Conservation (phyloP, 2,329 filamentous ascomycete species). For the Alternaria arborescens region DNA sequence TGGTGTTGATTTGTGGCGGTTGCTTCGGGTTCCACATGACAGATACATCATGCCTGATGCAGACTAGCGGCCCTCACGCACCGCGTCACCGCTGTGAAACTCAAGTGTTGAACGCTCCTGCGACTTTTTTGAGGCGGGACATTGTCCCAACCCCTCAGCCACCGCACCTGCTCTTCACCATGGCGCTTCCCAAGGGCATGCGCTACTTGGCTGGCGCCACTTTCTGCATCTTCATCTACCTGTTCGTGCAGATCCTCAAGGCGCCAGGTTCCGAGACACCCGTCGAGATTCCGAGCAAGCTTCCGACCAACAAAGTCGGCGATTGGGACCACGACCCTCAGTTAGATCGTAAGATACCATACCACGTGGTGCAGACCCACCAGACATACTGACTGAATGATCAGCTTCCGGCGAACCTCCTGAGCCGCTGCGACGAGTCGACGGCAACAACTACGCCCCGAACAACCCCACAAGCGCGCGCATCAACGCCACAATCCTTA, state of each 20-base stretch:
- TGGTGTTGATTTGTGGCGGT: constrained; percentile 13
- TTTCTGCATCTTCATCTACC: constrained; percentile 77
- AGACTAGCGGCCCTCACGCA: constrained; percentile 10
- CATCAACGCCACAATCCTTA: constrained; percentile 91
- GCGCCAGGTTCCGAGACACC: constrained; percentile 62
- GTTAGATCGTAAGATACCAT: constrained; percentile 74
- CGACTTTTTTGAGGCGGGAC: constrained; percentile 18
- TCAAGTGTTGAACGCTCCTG: constrained; percentile 2
- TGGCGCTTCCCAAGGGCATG: constrained; percentile 87
- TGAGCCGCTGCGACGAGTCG: constrained; percentile 74
- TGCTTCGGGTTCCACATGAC: constrained; percentile 17
- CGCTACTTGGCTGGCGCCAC: constrained; percentile 78
- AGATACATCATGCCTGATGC: constrained; percentile 10
- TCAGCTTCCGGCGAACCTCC: constrained; percentile 84
- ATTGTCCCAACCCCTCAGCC: constrained; percentile 6
- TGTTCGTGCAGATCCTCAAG: constrained; percentile 78
- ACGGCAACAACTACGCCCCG: constrained; percentile 77
- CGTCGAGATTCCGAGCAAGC: constrained; percentile 45
- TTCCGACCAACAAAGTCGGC: constrained; percentile 55
- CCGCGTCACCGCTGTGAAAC: constrained; percentile 25
- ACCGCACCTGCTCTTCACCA: constrained; percentile 54
- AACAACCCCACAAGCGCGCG: constrained; percentile 78
- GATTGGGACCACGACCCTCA: constrained; percentile 83
- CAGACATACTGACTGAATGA: constrained; percentile 10
- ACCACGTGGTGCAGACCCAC: neutral